Conservation (phyloP, 140 eudicot genomes). For the Erigeron philadelphicus region DNA sequence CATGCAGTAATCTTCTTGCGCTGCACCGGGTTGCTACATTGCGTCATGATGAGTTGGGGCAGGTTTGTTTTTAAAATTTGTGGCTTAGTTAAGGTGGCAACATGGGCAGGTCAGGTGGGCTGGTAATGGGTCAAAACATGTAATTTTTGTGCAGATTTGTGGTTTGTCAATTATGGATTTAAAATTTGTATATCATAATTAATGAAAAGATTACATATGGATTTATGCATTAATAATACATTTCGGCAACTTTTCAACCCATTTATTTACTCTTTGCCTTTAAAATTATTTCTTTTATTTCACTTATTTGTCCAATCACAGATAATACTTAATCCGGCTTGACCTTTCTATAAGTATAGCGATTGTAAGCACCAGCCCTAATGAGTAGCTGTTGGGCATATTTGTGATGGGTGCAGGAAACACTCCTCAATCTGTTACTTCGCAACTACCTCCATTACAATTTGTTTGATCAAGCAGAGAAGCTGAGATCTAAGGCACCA, state of each 20-base stretch:
- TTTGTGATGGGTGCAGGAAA: slow-evolving; percentile 43
- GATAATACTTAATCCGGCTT: neutral
- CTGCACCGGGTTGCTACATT: slow-evolving; percentile 84
- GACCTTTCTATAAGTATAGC: neutral
- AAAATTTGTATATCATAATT: neutral
- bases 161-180: neutral
- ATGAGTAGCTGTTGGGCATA: neutral
- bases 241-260: neutral
- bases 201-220: neutral
- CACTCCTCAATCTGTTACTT: slow-evolving; percentile 81
- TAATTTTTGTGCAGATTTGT: neutral
- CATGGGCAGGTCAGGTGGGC: neutral
- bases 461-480: slow-evolving; percentile 94
- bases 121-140: neutral
- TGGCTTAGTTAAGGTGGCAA: neutral
- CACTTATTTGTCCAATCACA: neutral
- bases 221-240: neutral
- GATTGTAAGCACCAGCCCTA: neutral
- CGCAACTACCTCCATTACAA: slow-evolving; percentile 93
- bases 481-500: slow-evolving; percentile 95
- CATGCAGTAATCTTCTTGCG: slow-evolving; percentile 65
- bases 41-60: slow-evolving; percentile 91
- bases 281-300: neutral
- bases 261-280: neutral
- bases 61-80: slow-evolving; percentile 46